A percentile compares a stretch with the other conserved stretches of the same genome.
Conservation (phyloP, 202 grass and related monocot species). For the Dendrocalamus latiflorus region DNA sequence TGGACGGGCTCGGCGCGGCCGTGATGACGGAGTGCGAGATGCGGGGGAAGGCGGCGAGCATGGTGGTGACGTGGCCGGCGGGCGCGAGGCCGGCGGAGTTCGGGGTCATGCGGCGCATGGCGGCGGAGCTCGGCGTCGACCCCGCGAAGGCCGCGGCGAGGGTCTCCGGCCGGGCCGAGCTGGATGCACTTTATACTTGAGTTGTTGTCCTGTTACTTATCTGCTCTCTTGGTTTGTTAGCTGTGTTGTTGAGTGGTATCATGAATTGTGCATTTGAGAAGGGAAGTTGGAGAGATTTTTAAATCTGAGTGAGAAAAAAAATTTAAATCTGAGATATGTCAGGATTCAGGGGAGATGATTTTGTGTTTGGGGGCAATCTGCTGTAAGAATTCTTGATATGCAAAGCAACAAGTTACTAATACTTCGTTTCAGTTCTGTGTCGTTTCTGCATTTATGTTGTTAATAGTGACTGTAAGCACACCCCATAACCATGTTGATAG, state of each 20-base stretch:
- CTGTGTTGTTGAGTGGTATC: not conserved
- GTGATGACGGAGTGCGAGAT: constrained; percentile 75
- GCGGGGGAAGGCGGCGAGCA: constrained; percentile 58
- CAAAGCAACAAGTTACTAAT: not conserved
- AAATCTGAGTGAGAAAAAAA: too few species aligned
- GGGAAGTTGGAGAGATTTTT: not conserved
- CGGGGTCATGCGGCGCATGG: constrained; percentile 37
- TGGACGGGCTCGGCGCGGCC: constrained; percentile 77
- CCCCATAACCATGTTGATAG: not conserved
- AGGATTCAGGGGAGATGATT: not conserved
- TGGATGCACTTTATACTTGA: constrained; percentile 65
- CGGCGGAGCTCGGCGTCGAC: constrained; percentile 54
- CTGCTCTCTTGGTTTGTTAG: not conserved
- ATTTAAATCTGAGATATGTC: not conserved
- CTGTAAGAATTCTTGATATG: not conserved
- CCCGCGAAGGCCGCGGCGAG: constrained; percentile 11
- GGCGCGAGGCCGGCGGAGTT: constrained; percentile 35
- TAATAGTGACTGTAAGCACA: not conserved
- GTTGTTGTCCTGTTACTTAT: not conserved
- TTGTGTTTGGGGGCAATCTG: not conserved
- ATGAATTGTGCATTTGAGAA: not conserved
- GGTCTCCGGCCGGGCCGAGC: constrained; percentile 37
- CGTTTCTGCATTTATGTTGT: not conserved
- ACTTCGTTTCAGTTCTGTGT: not conserved
- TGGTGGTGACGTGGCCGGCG: constrained; percentile 81